A percentile compares a stretch with the other conserved stretches of the same genome.
Conservation (phyloP, 164 flowering plant species). For the Tetracentron sinense region DNA sequence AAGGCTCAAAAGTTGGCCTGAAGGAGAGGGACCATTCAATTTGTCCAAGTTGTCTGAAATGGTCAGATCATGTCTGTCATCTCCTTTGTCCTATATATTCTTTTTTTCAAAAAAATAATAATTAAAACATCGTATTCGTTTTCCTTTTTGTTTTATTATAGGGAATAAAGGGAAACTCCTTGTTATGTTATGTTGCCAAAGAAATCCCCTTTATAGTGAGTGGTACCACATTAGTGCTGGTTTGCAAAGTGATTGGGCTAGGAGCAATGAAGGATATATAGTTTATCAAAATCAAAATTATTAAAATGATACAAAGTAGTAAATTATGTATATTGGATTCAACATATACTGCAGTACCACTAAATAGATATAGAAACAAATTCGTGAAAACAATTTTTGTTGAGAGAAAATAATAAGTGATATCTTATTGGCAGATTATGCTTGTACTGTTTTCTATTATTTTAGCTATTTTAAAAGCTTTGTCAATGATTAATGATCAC, state of each 20-base stretch:
- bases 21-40: constrained; percentile 2
- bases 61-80: background rate
- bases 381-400: no score
- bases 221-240: background rate
- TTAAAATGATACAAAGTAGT: background rate
- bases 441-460: background rate
- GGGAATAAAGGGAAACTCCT: background rate
- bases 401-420: no score
- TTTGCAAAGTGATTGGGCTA: background rate
- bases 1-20: background rate
- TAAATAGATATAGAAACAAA: background rate
- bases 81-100: background rate
- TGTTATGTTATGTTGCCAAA: background rate
- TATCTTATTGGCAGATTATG: background rate
- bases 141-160: background rate
- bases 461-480: no score
- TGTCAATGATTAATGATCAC: no score
- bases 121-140: no score
- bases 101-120: no score
- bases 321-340: no score
- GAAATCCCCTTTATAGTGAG: background rate
- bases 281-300: no score
- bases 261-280: background rate
- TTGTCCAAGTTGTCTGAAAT: background rate
- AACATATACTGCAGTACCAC: background rate